Evolutionary conservation across 352 stramenopile genomes (phyloP).

Genomic region (Pythium scleroteichum): DNA sequence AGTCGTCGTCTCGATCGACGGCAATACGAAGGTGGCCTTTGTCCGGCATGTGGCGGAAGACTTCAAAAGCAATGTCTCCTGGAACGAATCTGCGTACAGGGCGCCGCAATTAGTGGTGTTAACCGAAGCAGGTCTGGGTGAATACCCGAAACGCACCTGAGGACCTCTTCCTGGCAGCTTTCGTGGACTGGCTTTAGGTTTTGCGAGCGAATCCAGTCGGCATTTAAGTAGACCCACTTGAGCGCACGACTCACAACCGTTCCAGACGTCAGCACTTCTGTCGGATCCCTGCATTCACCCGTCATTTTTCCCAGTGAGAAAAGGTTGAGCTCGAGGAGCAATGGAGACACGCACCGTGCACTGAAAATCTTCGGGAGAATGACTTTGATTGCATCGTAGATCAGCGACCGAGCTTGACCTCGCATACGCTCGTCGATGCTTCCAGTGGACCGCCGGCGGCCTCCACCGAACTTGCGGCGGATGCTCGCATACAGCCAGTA

Average conservation of each 20-base stretch:
- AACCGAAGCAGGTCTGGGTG: too few species aligned
- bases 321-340: too few species aligned
- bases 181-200: conserved; percentile 51
- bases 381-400: conserved; percentile 78
- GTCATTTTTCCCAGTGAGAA: too few species aligned
- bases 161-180: conserved; percentile 17
- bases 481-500: conserved; percentile 86
- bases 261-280: conserved; percentile 65
- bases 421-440: conserved; percentile 38
- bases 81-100: conserved; percentile 62
- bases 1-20: conserved; percentile 57
- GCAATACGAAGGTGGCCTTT: conserved; percentile 71
- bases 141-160: conserved; percentile 49
- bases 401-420: conserved; percentile 53
- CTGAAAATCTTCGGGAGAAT: conserved; percentile 77
- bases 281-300: conserved; percentile 72
- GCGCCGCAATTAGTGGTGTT: too few species aligned
- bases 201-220: conserved; percentile 81
- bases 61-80: conserved; percentile 71
- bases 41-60: conserved; percentile 87
- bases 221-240: conserved; percentile 89
- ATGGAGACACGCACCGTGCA: conserved; percentile 52
- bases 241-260: conserved; percentile 70
- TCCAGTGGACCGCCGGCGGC: conserved; percentile 8
- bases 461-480: conserved; percentile 63